Evolutionary conservation across 495 filamentous ascomycete species (phyloP).

Genomic region (Polyplosphaeria fusca): DNA sequence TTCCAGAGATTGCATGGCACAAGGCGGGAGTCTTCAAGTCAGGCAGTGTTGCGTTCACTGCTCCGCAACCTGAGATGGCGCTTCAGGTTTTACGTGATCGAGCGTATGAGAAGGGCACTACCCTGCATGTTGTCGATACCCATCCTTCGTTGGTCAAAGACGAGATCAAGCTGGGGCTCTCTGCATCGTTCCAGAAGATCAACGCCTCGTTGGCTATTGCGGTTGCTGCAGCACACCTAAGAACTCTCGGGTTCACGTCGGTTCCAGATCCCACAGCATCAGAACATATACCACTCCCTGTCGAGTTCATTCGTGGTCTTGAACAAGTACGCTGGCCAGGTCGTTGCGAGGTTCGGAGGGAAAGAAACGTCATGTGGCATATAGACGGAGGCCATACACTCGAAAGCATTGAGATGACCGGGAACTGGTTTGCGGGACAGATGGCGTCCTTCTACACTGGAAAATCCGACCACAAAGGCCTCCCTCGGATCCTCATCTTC

Average conservation of each 20-base stretch:
- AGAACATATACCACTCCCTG: slow-evolving; percentile 49
- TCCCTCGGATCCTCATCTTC: slow-evolving; percentile 65
- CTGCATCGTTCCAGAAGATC: slow-evolving; percentile 76
- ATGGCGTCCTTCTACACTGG: slow-evolving; percentile 13
- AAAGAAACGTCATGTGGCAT: slow-evolving; percentile 73
- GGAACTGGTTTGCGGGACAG: slow-evolving; percentile 72
- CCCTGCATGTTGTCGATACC: slow-evolving; percentile 57
- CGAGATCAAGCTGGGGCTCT: slow-evolving; percentile 66
- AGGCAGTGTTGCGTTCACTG: slow-evolving; percentile 66
- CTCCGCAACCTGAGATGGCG: slow-evolving; percentile 65
- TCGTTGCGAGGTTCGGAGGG: slow-evolving; percentile 73
- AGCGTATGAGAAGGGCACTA: slow-evolving; percentile 62
- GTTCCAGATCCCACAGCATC: slow-evolving; percentile 45
- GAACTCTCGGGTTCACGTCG: slow-evolving; percentile 42
- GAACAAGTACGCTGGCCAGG: slow-evolving; percentile 74
- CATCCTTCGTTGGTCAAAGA: slow-evolving; percentile 59
- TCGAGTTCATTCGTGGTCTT: slow-evolving; percentile 69
- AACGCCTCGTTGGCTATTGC: slow-evolving; percentile 84
- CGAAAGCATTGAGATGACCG: slow-evolving; percentile 77
- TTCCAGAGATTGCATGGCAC: slow-evolving; percentile 95
- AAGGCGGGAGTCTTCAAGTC: slow-evolving; percentile 90
- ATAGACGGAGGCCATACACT: slow-evolving; percentile 90
- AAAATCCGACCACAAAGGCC: slow-evolving; percentile 1
- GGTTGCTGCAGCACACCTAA: slow-evolving; percentile 61
- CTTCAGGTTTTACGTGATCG: slow-evolving; percentile 66